Conservation (phyloP, 257 asterid genomes). For the Leptodermis oblonga region DNA sequence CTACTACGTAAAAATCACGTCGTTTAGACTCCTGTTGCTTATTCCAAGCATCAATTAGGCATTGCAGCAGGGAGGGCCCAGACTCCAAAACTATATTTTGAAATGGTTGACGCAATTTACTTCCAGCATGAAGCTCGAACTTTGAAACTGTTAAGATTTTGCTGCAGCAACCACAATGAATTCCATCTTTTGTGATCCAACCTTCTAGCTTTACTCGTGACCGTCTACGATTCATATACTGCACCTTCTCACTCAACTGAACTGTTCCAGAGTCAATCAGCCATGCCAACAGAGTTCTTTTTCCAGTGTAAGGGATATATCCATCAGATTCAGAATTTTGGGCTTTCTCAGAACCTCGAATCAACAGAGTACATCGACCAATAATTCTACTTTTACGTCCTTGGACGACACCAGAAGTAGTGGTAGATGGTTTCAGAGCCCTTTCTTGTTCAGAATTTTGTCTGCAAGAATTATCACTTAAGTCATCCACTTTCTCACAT, state of each 20-base stretch:
- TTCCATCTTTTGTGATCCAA: slow-evolving; percentile 92
- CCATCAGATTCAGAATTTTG: slow-evolving; percentile 60
- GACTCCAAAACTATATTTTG: slow-evolving; percentile 81
- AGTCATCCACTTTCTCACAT: slow-evolving; percentile 37
- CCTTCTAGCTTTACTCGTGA: slow-evolving; percentile 81
- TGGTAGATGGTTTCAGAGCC: slow-evolving; percentile 29
- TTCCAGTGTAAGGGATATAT: slow-evolving; percentile 72
- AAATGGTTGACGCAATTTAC: slow-evolving; percentile 83
- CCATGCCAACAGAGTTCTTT: slow-evolving; percentile 89
- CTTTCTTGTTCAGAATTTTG: slow-evolving; percentile 34
- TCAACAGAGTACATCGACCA: slow-evolving; percentile 82
- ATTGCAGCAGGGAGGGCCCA: slow-evolving; percentile 76
- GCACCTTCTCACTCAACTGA: slow-evolving; percentile 71
- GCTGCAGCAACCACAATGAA: slow-evolving; percentile 98
- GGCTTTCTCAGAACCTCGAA: slow-evolving; percentile 61
- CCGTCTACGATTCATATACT: slow-evolving; percentile 83
- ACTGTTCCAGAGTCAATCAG: slow-evolving; percentile 72
- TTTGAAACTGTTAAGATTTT: slow-evolving; percentile 85
- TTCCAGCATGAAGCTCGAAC: slow-evolving; percentile 98
- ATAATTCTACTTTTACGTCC: slow-evolving; percentile 64
- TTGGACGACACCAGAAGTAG: slow-evolving; percentile 38
- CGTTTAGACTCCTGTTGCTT: slow-evolving; percentile 58
- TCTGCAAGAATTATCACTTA: slow-evolving; percentile 36
- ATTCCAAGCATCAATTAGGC: slow-evolving; percentile 94
- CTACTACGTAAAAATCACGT: slow-evolving; percentile 51